These are phyloP conservation scores for Ogataea pini DNA, from an alignment of 805 yeast species.

Conservation along the genomic window DNA sequence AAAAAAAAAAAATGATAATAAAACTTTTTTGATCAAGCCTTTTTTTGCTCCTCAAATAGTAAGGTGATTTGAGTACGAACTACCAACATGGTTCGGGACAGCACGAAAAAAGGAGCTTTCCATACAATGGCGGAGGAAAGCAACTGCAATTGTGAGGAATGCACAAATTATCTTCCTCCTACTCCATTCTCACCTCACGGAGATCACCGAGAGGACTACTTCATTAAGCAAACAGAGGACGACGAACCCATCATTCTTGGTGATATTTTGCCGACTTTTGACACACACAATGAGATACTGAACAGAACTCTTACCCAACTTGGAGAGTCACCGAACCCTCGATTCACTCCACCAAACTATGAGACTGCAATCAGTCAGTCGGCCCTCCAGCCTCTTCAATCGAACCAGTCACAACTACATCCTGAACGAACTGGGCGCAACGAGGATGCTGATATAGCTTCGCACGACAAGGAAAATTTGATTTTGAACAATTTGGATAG, in stretches of 20 bases:
- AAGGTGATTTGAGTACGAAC: not conserved
- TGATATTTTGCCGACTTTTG: constrained; percentile 68
- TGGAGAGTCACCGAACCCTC: constrained; percentile 8
- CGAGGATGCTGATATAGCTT: not conserved
- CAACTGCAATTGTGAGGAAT: constrained; percentile 17
- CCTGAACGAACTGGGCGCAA: not conserved
- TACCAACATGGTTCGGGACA: not conserved
- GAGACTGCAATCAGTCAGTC: constrained; percentile 18
- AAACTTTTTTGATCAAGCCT: not conserved
- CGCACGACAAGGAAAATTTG: constrained; percentile 19
- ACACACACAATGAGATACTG: constrained; percentile 51
- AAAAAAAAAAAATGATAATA: not conserved
- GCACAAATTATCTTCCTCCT: constrained; percentile 15
- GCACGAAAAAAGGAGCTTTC: not conserved
- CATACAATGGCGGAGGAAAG: constrained; percentile 6
- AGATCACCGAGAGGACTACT: constrained; percentile 11
- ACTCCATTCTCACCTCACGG: constrained; percentile 15
- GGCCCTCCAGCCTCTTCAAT: not conserved
- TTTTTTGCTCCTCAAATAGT: not conserved
- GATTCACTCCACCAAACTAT: constrained; percentile 16
- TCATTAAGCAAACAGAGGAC: constrained; percentile 13
- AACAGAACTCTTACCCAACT: constrained; percentile 25
- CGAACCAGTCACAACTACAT: not conserved
- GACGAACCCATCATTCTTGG: constrained; percentile 29
- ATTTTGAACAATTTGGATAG: constrained; percentile 27